Evolutionary conservation across 2,329 filamentous ascomycete species (phyloP), one percentile per base, ranked within the genome.

Genomic region (Biscogniauxia mediterranea): DNA sequence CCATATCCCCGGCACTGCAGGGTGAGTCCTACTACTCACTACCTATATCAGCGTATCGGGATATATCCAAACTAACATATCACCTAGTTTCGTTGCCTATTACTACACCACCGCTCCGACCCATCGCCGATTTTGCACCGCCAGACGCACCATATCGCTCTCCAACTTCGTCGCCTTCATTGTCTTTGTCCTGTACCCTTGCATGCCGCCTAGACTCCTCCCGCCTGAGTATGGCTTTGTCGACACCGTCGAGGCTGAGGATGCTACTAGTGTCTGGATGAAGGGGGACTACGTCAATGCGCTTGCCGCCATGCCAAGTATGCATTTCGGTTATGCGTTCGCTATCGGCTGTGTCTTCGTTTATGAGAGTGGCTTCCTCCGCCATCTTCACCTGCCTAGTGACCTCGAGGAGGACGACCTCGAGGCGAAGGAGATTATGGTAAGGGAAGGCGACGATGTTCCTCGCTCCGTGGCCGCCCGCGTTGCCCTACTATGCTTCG

Each of bases 301-400:
- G 61, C 77, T 86, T 19, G 84, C 83, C 1, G 84, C 83, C 2
- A 85, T 86, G 77, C 83, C 84, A 8, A 82, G 80, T 58, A 79
- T 85, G 70, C 83, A 85, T 69, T 85, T 85, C 67, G 81, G 81
- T 49, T 85, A 85, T 64, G 78, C 82, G 0, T 84, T 85, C 65
- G 78, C 76, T 63, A 82, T 85, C 52, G 82, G 83, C n/a, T 79
- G 76, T 57, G 82, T 82, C 0, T 78, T 85, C 51, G 60, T 85
- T 21, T 81, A 82, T 65, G 81, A 84, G 69, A 83, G 82, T 15
- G 80, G 80, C 2, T 69, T 83, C 19, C 74, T 83, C 62, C 74
- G 76, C 19, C 77, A 78, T 15, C 74, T 68, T 17, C 66, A 65
- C 52, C 63, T 63, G 2, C 66, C 64, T 25, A 55, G 59, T 9